Conservation (phyloP, 768 basidiomycete species). For the Lanmaoa rubissima region DNA sequence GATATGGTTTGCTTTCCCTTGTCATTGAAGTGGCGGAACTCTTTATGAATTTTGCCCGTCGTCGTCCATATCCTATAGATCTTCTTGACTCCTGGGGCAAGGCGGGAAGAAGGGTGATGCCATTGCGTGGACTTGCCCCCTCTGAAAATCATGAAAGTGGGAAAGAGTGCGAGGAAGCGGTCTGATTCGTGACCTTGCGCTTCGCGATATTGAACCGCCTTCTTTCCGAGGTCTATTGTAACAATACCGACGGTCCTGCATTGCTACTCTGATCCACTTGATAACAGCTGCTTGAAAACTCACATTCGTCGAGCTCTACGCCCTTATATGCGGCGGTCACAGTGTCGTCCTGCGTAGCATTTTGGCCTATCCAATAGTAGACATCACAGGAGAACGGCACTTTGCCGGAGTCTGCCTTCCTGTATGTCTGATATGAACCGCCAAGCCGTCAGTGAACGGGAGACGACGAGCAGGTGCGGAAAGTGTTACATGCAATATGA, state of each 20-base stretch:
- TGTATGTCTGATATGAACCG: constrained; percentile 48
- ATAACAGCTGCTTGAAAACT: neutral
- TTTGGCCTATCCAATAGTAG: constrained; percentile 63
- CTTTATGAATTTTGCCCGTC: constrained; percentile 7
- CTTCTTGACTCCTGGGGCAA: constrained; percentile 26
- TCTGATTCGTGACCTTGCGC: constrained; percentile 56
- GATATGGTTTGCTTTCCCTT: constrained; percentile 36
- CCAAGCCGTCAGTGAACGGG: neutral
- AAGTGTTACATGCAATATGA: constrained; percentile 53
- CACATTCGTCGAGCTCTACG: constrained; percentile 58
- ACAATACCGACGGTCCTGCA: neutral
- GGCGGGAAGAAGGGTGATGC: neutral
- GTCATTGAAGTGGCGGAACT: neutral
- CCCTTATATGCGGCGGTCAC: constrained; percentile 66
- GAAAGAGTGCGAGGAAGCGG: constrained; percentile 50
- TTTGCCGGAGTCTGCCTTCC: constrained; percentile 40
- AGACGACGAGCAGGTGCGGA: neutral
- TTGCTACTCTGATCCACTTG: neutral
- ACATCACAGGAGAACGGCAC: constrained; percentile 50
- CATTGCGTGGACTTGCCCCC: constrained; percentile 25
- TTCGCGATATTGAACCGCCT: constrained; percentile 60
- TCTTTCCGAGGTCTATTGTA: constrained; percentile 40
- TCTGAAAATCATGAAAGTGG: constrained; percentile 42
- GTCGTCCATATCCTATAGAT: constrained; percentile 50
- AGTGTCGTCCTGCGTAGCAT: constrained; percentile 59